These are phyloP conservation scores for Chiua sp. DNA, from an alignment of 1,284 basidiomycete genomes.

Conservation along the genomic window DNA sequence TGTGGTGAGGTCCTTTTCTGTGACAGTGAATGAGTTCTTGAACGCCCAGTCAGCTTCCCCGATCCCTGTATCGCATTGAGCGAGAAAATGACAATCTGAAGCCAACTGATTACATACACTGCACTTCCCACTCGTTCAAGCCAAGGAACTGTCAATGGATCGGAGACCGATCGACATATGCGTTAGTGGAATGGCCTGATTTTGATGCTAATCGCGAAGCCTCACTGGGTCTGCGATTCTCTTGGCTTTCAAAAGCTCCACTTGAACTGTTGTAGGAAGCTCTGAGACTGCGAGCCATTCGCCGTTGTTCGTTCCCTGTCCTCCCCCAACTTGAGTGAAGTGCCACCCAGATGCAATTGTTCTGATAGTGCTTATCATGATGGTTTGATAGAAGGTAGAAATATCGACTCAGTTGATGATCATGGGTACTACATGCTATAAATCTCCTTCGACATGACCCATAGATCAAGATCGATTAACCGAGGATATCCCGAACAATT, in stretches of 20 bases:
- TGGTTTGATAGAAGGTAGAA: not conserved
- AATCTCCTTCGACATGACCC: conserved; percentile 4
- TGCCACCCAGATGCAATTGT: conserved; percentile 54
- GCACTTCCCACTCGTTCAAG: conserved; percentile 86
- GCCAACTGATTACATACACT: conserved; percentile 77
- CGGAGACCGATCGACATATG: conserved; percentile 5
- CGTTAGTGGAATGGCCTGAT: not conserved
- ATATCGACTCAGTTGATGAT: not conserved
- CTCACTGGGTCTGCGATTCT: conserved; percentile 83
- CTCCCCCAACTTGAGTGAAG: conserved; percentile 72
- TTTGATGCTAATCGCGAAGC: conserved; percentile 24
- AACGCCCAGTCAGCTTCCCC: conserved; percentile 90
- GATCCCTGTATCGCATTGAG: conserved; percentile 62
- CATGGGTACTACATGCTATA: conserved; percentile 1
- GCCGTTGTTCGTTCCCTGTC: conserved; percentile 57
- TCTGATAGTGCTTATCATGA: conserved; percentile 33
- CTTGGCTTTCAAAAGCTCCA: conserved; percentile 74
- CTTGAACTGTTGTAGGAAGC: conserved; percentile 86
- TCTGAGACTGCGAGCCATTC: conserved; percentile 69
- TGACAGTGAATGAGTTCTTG: conserved; percentile 66
- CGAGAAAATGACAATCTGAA: too few relatives aligned
- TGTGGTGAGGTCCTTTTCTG: conserved; percentile 49
- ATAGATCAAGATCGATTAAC: conserved; percentile 2
- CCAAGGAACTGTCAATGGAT: conserved; percentile 71
- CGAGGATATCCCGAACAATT: conserved; percentile 9